Evolutionary conservation across 805 yeast species (phyloP).

Genomic region (Clavispora phyllophila): DNA sequence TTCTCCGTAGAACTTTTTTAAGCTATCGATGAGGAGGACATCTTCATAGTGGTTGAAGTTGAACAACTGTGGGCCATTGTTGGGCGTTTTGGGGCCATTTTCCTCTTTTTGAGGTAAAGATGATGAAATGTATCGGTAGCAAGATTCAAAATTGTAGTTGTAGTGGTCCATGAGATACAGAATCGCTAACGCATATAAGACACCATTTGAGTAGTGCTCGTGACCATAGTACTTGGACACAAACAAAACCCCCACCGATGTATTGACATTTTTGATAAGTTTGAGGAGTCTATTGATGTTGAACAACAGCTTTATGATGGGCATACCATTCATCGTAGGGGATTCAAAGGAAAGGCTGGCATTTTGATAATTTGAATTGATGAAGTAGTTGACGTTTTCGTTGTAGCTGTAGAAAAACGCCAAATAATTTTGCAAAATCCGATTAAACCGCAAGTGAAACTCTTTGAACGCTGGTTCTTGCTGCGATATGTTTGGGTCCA

Average conservation of each 20-base stretch:
- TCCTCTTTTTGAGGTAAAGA: slow-evolving; percentile 8
- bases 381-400: slow-evolving; percentile 22
- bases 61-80: slow-evolving; percentile 2
- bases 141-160: slow-evolving; percentile 27
- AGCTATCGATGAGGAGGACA: slow-evolving; percentile 33
- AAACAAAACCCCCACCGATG: slow-evolving; percentile 26
- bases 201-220: slow-evolving; percentile 21
- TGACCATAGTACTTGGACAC: slow-evolving; percentile 27
- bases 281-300: slow-evolving; percentile 31
- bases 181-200: slow-evolving; percentile 22
- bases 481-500: slow-evolving; percentile 27
- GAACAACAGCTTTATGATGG: slow-evolving; percentile 30
- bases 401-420: slow-evolving; percentile 31
- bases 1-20: slow-evolving; percentile 34
- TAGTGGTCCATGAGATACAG: slow-evolving; percentile 39
- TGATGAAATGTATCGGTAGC: slow-evolving; percentile 21
- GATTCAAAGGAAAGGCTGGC: slow-evolving; percentile 18
- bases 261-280: slow-evolving; percentile 30
- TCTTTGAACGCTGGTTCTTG: slow-evolving; percentile 20
- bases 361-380: slow-evolving; percentile 22
- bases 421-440: slow-evolving; percentile 34
- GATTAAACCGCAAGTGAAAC: slow-evolving; percentile 26
- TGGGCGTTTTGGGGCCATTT: neutral
- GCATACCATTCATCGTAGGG: slow-evolving; percentile 36
- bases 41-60: slow-evolving; percentile 36